These are phyloP conservation scores for Heliamphora pulchella DNA, from an alignment of 179 eudicot genomes.

Conservation along the genomic window DNA sequence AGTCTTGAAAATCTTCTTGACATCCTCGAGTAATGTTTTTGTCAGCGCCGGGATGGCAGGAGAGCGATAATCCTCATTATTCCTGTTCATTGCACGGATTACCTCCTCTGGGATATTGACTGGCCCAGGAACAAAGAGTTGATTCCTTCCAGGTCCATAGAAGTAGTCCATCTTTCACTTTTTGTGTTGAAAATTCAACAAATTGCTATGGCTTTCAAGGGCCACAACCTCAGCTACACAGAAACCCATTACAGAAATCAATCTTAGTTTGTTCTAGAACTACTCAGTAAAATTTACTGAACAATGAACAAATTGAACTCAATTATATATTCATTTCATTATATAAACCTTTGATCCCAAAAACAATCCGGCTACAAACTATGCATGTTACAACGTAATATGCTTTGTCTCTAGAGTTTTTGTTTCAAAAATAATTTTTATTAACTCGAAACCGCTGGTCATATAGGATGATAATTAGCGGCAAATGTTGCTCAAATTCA, in stretches of 20 bases:
- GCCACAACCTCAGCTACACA: background rate
- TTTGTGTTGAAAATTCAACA: background rate
- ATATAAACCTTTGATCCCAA: no score
- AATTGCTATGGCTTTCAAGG: background rate
- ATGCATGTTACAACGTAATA: no score
- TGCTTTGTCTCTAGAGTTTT: no score
- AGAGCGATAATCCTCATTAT: conserved; percentile 97
- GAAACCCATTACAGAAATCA: background rate
- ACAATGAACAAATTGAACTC: background rate
- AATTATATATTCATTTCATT: background rate
- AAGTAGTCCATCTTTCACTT: conserved; percentile 15
- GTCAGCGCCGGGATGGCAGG: conserved; percentile 94
- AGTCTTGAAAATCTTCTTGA: conserved; percentile 95
- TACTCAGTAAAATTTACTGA: background rate
- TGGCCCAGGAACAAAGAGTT: conserved; percentile 18
- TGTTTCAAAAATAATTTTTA: no score
- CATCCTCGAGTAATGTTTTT: conserved; percentile 74
- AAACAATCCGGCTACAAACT: no score
- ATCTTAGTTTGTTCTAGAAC: background rate
- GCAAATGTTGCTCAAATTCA: no score
- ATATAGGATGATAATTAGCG: no score
- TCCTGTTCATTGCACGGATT: conserved; percentile 90
- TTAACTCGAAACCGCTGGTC: no score
- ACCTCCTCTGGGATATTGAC: conserved; percentile 35
- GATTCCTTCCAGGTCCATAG: conserved; percentile 17